phyloP scores from a whole-genome alignment of 2,329 filamentous ascomycete species.

The Geosmithia putterillii region DNA sequence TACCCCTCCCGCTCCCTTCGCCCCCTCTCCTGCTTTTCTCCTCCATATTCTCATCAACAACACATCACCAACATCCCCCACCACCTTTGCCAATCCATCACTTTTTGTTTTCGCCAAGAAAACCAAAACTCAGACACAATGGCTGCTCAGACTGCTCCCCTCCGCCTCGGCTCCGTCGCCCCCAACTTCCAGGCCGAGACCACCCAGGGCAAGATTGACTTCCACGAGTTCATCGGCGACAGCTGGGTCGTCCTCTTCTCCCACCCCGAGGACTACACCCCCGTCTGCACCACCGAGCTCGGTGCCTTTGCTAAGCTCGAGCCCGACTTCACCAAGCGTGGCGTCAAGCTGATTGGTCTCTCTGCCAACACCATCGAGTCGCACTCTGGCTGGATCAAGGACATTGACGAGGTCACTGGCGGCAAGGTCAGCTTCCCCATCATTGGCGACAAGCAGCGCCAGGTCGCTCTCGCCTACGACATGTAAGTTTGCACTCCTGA shows the following conservation, averaged over 20 bases:
- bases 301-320: constrained; percentile 85
- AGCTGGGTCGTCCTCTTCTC: constrained; percentile 77
- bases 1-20: background rate
- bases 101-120: constrained; percentile 1
- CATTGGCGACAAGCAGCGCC: constrained; percentile 67
- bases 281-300: constrained; percentile 91
- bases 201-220: constrained; percentile 65
- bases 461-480: constrained; percentile 66
- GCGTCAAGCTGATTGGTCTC: constrained; percentile 84
- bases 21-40: constrained; percentile 1
- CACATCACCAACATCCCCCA: background rate
- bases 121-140: constrained; percentile 10
- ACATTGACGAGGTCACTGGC: constrained; percentile 69
- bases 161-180: constrained; percentile 54
- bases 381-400: constrained; percentile 83
- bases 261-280: constrained; percentile 83
- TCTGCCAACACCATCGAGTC: constrained; percentile 75
- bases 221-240: constrained; percentile 70
- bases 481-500: too few relatives aligned
- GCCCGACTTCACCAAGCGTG: constrained; percentile 75
- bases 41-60: constrained; percentile 1
- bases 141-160: constrained; percentile 19
- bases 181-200: constrained; percentile 80
- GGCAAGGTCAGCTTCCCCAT: constrained; percentile 64
- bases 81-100: background rate